Percentiles rank a stretch among this genome's conserved stretches.
Conservation (phyloP, 2,329 filamentous ascomycete genomes). For the Botryosphaeria agaves region DNA sequence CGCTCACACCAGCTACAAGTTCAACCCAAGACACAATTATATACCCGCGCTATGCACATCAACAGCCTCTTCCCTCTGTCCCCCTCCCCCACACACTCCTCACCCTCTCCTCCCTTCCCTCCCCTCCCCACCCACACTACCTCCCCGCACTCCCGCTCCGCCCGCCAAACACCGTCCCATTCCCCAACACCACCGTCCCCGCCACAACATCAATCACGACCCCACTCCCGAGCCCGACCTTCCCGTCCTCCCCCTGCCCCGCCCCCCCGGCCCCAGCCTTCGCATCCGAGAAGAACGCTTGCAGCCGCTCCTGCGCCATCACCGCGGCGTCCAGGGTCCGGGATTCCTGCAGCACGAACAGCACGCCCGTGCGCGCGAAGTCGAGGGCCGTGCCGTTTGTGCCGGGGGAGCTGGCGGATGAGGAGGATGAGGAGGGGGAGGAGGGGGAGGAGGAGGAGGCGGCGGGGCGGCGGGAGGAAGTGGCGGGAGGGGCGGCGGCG, state of each 20-base stretch:
- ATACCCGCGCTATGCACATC: too few relatives aligned
- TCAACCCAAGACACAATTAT: too few relatives aligned
- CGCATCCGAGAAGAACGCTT: slow-evolving; percentile 12
- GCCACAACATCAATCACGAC: slow-evolving; percentile 4
- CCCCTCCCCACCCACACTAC: too few relatives aligned
- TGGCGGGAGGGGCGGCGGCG: slow-evolving; percentile 7
- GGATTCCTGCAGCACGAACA: slow-evolving; percentile 26
- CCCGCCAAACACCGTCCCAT: slow-evolving; percentile 3
- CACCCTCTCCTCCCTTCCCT: too few relatives aligned
- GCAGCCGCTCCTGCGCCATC: slow-evolving; percentile 24
- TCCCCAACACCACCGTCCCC: slow-evolving; percentile 3
- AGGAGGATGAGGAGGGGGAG: slow-evolving; percentile 6
- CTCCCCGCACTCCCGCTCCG: too few relatives aligned
- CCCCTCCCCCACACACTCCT: too few relatives aligned
- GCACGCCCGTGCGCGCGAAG: slow-evolving; percentile 27
- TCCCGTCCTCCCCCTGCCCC: slow-evolving; percentile 6
- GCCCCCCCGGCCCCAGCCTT: slow-evolving; percentile 3
- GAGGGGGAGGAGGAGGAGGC: slow-evolving; percentile 5
- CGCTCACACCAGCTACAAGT: too few relatives aligned
- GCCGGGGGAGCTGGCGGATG: slow-evolving; percentile 4
- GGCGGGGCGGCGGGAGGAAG: slow-evolving; percentile 3
- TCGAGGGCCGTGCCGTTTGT: slow-evolving; percentile 16
- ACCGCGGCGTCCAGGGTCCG: slow-evolving; percentile 21
- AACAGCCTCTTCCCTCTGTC: too few relatives aligned
- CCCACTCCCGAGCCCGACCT: slow-evolving; percentile 12